Base-by-base conservation (phyloP, 495 filamentous ascomycete genomes). In the Neurospora terricola region DNA sequence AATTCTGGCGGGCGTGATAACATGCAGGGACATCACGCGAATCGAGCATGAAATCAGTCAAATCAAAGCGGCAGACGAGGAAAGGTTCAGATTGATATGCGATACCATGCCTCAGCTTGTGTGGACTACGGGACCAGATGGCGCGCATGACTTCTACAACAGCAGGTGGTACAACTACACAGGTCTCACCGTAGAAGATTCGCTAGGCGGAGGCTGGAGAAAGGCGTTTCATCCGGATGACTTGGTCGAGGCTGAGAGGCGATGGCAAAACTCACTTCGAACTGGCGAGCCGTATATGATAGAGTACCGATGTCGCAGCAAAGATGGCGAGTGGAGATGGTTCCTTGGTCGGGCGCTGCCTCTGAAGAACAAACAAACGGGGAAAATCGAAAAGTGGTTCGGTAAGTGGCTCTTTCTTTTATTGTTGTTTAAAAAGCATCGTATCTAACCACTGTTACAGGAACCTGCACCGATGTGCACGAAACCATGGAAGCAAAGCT, bases 161-260 rank as follows among this genome's bases (percentile, higher is more conserved):
- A 84, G 86, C 45, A 80, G 88, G 34, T 93, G 91, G 90, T 92
- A 91, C 72, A 86, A 87, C 69, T 93, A 91, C 76, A 93, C 91
- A 1, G 91, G 91, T 2, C 76, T 91, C 39, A 85, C 87, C 0
- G 78, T 80, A 40, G 86, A 91, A 72, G 76, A 88, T 12, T 84
- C 81, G 27, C 68, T 85, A 30, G 83, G 84, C 5, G 21, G 71
- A 54, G 81, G 80, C 3, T 86, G 84, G 84, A 76, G 76, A 70
- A 75, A 73, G 6, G 78, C 83, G 10, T 85, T 86, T 70, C 85
- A 87, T 54, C 84, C 84, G 38, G 87, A 92, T 34, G 91, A 93
- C 75, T 80, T 91, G 78, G 59, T 82, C 21, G 78, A 82, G 10
- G 82, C 87, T 0, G 76, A 72, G 18, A 82, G 81, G 70, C 76